Conservation (phyloP, 306 rosid species). For the Pueraria montana region DNA sequence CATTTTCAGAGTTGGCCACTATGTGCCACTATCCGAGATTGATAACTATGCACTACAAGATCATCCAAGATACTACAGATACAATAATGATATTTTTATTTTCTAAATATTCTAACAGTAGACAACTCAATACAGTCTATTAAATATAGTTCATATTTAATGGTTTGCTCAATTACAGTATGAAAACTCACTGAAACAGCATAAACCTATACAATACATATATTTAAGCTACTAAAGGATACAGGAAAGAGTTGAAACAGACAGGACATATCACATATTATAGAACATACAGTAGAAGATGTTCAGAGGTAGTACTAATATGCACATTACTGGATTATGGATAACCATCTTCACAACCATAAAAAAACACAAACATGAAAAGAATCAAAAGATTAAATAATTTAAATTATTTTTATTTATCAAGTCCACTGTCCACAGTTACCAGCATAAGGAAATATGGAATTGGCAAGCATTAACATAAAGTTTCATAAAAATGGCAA, state of each 20-base stretch:
- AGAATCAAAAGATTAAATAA: not conserved
- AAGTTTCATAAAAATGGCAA: slow-evolving; percentile 34
- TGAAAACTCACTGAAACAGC: slow-evolving; percentile 33
- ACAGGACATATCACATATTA: slow-evolving; percentile 7
- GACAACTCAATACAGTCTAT: slow-evolving; percentile 19
- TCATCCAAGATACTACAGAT: slow-evolving; percentile 5
- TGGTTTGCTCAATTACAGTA: slow-evolving; percentile 15
- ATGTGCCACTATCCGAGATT: not conserved
- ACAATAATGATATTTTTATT: not conserved
- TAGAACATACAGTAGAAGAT: slow-evolving; percentile 25
- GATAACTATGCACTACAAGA: not conserved
- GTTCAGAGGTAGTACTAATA: slow-evolving; percentile 21
- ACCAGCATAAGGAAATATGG: slow-evolving; percentile 26
- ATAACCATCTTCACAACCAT: slow-evolving; percentile 14
- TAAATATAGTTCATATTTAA: slow-evolving; percentile 11
- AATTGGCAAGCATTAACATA: slow-evolving; percentile 4
- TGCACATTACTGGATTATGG: slow-evolving; percentile 17
- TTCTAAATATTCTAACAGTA: slow-evolving; percentile 8
- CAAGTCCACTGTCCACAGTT: not conserved
- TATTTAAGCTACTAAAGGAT: slow-evolving; percentile 34
- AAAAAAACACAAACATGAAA: slow-evolving; percentile 9
- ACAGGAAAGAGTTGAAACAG: slow-evolving; percentile 16
- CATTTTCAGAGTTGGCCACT: not conserved
- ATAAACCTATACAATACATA: not conserved
- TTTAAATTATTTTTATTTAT: slow-evolving; percentile 16